Conservation (phyloP, 2,329 filamentous ascomycete genomes). For the Didymella pinodella region DNA sequence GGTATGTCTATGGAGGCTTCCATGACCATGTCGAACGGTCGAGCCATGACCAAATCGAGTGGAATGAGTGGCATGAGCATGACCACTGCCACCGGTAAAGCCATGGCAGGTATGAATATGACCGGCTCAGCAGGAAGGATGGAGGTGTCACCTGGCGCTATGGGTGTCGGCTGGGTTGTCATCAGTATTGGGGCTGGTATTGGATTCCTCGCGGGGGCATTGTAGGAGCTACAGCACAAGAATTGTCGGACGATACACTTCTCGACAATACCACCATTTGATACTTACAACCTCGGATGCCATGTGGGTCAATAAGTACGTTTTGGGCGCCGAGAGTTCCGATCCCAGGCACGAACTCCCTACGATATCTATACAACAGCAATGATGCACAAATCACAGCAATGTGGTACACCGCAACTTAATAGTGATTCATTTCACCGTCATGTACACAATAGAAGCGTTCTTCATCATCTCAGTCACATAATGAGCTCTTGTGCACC, state of each 20-base stretch:
- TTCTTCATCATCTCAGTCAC: too few relatives aligned
- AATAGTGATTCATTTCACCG: neutral
- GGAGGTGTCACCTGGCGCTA: slow-evolving; percentile 15
- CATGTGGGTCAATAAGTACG: neutral
- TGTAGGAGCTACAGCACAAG: slow-evolving; percentile 8
- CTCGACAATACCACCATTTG: neutral
- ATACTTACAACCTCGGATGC: neutral
- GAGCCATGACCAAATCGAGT: slow-evolving; percentile 12
- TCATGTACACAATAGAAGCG: too few relatives aligned
- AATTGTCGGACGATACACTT: neutral
- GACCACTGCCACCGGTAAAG: slow-evolving; percentile 54
- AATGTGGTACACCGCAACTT: neutral
- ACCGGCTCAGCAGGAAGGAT: slow-evolving; percentile 20
- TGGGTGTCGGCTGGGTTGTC: slow-evolving; percentile 21
- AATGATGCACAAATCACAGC: neutral
- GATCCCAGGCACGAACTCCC: neutral
- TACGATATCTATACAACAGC: neutral
- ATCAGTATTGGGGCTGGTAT: slow-evolving; percentile 32
- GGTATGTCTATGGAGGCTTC: slow-evolving; percentile 40
- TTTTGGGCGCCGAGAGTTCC: neutral
- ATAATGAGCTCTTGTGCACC: too few relatives aligned
- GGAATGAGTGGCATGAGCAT: slow-evolving; percentile 21
- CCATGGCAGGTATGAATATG: slow-evolving; percentile 44
- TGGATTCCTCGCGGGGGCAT: slow-evolving; percentile 21
- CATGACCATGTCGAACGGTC: slow-evolving; percentile 37